A percentile compares a stretch with the other conserved stretches of the same genome.
phyloP scores from a whole-genome alignment of 108 stramenopile species.

The Pseudonitzschia multiseries region DNA sequence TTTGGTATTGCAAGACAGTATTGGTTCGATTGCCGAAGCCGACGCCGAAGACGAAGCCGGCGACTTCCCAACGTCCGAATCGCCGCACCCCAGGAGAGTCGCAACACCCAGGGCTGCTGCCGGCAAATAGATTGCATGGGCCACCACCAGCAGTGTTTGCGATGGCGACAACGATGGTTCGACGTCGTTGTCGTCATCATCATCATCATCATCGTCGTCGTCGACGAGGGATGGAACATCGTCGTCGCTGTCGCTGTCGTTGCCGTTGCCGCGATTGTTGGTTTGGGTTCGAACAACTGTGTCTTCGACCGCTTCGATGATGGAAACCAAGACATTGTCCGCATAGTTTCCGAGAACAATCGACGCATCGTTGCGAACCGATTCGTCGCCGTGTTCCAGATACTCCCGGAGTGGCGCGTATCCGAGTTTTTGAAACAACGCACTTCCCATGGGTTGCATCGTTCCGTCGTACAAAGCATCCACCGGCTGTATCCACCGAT shows the following conservation, averaged over 20 bases:
- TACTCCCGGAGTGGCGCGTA: conserved; percentile 52
- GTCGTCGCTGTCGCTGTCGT: no score
- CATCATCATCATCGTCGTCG: background rate
- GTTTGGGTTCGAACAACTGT: no score
- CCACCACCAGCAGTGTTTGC: conserved; percentile 39
- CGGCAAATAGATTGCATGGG: conserved; percentile 57
- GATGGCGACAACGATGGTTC: background rate
- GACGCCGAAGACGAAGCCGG: background rate
- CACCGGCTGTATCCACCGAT: background rate
- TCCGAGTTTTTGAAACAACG: conserved; percentile 43
- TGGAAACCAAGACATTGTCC: conserved; percentile 18
- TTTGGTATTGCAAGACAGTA: conserved; percentile 39
- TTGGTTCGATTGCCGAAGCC: conserved; percentile 26
- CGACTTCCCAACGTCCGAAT: background rate
- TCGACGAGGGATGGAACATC: background rate
- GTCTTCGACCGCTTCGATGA: conserved; percentile 20
- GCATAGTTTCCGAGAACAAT: conserved; percentile 47
- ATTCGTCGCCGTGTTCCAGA: conserved; percentile 29
- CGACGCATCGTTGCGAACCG: conserved; percentile 26
- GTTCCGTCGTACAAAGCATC: conserved; percentile 47
- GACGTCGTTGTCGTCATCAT: background rate
- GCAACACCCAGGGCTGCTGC: conserved; percentile 43
- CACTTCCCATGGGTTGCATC: conserved; percentile 47
- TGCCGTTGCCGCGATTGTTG: no score
- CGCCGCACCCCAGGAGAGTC: conserved; percentile 24